Percentiles rank a stretch among this genome's conserved stretches.
Conservation (phyloP, 1,284 basidiomycete genomes). For the Microbotryum violaceum region DNA sequence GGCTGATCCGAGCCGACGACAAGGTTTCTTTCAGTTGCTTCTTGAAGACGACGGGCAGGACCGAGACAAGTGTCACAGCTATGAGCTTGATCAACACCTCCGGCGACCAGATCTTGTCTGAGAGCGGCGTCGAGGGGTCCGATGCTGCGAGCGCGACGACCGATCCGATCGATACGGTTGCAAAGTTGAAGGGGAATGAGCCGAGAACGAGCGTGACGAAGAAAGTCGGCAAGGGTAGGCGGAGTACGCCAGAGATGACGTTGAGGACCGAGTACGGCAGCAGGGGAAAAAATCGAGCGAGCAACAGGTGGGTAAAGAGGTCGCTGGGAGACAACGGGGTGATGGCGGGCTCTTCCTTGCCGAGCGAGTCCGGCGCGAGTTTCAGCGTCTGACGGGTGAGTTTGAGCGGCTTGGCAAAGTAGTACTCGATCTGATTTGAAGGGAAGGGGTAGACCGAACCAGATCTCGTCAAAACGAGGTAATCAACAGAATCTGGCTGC, state of each 20-base stretch:
- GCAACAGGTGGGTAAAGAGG: slow-evolving; percentile 34
- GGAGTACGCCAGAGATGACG: slow-evolving; percentile 37
- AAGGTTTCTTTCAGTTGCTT: slow-evolving; percentile 28
- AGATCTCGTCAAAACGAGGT: neutral
- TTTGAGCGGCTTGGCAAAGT: slow-evolving; percentile 35
- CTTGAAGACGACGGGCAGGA: slow-evolving; percentile 35
- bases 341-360: neutral
- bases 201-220: slow-evolving; percentile 37
- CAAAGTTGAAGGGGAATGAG: slow-evolving; percentile 38
- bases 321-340: slow-evolving; percentile 24
- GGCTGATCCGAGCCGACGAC: neutral
- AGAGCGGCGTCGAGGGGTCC: slow-evolving; percentile 23
- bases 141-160: slow-evolving; percentile 33
- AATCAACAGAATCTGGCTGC: neutral
- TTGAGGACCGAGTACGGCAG: slow-evolving; percentile 36
- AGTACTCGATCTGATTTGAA: slow-evolving; percentile 27
- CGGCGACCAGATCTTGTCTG: slow-evolving; percentile 35
- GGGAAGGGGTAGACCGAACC: neutral
- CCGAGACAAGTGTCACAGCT: slow-evolving; percentile 32
- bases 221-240: slow-evolving; percentile 34
- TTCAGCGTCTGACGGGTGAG: slow-evolving; percentile 31
- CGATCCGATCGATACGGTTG: slow-evolving; percentile 35
- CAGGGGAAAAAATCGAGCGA: slow-evolving; percentile 37
- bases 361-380: neutral
- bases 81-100: slow-evolving; percentile 33